Percentiles rank a stretch among this genome's conserved stretches.
Evolutionary conservation across 495 filamentous ascomycete genomes (phyloP).

Genomic region (Talaromyces liani): DNA sequence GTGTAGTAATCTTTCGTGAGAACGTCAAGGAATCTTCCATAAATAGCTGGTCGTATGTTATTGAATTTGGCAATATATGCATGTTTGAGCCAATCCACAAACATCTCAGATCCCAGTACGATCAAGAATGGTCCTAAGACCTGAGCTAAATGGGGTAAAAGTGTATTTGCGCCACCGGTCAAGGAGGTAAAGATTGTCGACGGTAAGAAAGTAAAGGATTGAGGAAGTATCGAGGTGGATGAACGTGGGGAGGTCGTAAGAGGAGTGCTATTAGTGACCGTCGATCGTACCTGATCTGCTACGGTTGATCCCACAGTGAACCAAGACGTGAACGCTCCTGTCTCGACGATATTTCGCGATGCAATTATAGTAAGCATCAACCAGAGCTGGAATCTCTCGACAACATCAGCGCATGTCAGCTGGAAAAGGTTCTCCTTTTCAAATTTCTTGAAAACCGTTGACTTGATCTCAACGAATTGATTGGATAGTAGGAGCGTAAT

Average conservation of each 20-base stretch:
- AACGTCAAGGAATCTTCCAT: conserved; percentile 82
- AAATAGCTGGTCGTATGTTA: conserved; percentile 83
- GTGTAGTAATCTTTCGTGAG: conserved; percentile 97
- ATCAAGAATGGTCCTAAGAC: conserved; percentile 87
- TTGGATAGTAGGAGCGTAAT: conserved; percentile 87
- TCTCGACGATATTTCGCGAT: conserved; percentile 89
- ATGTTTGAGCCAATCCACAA: conserved; percentile 97
- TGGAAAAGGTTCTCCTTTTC: conserved; percentile 98
- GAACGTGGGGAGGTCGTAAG: conserved; percentile 40
- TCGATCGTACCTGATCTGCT: conserved; percentile 25
- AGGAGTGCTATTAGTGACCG: conserved; percentile 38
- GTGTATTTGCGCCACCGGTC: conserved; percentile 32
- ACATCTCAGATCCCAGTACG: conserved; percentile 90
- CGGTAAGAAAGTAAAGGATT: conserved; percentile 82
- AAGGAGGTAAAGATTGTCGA: conserved; percentile 37
- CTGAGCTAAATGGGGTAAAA: conserved; percentile 69
- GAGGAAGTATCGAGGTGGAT: conserved; percentile 64
- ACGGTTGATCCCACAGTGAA: conserved; percentile 29
- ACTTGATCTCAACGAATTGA: conserved; percentile 98
- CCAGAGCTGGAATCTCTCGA: conserved; percentile 97
- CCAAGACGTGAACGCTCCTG: conserved; percentile 51
- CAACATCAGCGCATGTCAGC: conserved; percentile 89
- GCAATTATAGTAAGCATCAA: conserved; percentile 94
- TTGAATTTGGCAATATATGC: conserved; percentile 98
- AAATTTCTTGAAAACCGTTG: conserved; percentile 93